Conservation (phyloP, 495 filamentous ascomycete genomes). For the Apodospora peruviana region DNA sequence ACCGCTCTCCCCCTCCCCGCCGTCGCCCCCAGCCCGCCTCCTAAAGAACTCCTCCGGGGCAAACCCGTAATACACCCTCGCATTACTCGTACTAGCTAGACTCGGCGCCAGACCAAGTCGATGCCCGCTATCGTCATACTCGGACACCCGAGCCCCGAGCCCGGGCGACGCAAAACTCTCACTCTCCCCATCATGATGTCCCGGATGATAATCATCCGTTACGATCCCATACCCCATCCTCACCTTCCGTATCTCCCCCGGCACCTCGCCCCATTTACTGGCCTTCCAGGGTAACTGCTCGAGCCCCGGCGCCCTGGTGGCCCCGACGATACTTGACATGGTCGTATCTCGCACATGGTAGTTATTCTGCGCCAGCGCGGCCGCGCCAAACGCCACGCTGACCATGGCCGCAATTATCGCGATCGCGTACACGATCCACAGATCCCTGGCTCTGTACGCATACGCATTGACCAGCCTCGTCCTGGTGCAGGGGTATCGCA, state of each 20-base stretch:
- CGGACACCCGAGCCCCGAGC: not conserved
- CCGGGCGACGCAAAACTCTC: not conserved
- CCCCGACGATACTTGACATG: slow-evolving; percentile 20
- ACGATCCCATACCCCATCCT: slow-evolving; percentile 20
- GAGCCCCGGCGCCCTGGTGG: slow-evolving; percentile 22
- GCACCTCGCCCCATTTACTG: slow-evolving; percentile 22
- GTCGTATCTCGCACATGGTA: slow-evolving; percentile 17
- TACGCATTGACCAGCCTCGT: slow-evolving; percentile 20
- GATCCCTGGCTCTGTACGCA: slow-evolving; percentile 15
- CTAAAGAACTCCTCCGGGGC: slow-evolving; percentile 16
- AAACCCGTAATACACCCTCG: slow-evolving; percentile 21
- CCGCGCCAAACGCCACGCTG: slow-evolving; percentile 17
- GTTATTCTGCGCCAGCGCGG: slow-evolving; percentile 22
- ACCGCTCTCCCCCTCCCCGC: not conserved
- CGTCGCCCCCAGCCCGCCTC: not conserved
- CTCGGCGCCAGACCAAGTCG: too few species aligned
- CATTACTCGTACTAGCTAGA: not conserved
- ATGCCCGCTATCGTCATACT: not conserved
- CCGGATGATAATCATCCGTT: slow-evolving; percentile 5
- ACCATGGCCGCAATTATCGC: slow-evolving; percentile 12
- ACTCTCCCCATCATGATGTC: not conserved
- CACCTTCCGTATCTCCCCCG: slow-evolving; percentile 13
- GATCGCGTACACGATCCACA: slow-evolving; percentile 24
- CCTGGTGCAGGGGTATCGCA: slow-evolving; percentile 20
- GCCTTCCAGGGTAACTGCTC: slow-evolving; percentile 22